Evolutionary conservation across 257 asterid species (phyloP).

Genomic region (Plantago elongata): DNA sequence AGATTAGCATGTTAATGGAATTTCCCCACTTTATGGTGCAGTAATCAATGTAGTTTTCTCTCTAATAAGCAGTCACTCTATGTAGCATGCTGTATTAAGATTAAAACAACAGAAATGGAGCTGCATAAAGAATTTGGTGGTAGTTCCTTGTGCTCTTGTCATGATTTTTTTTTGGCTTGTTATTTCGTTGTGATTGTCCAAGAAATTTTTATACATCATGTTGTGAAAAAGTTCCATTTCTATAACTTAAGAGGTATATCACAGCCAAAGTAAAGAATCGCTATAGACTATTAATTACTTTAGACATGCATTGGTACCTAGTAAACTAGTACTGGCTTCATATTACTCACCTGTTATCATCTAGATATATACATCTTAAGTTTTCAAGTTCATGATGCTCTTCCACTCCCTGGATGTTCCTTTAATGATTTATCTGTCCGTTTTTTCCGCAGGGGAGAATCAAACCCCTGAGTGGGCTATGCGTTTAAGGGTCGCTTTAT

Average conservation of each 20-base stretch:
- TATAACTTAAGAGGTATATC: neutral
- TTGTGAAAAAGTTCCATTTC: too few relatives aligned
- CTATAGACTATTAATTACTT: too few relatives aligned
- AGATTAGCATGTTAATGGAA: too few relatives aligned
- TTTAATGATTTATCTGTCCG: constrained; percentile 12
- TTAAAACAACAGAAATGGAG: neutral
- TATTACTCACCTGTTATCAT: neutral
- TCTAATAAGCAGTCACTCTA: constrained; percentile 5
- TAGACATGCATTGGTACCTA: neutral
- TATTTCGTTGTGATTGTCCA: neutral
- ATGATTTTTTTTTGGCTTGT: neutral
- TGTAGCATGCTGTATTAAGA: constrained; percentile 9
- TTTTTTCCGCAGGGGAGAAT: constrained; percentile 70
- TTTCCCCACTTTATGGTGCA: neutral
- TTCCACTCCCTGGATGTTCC: constrained; percentile 7
- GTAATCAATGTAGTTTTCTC: neutral
- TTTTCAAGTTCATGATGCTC: constrained; percentile 10
- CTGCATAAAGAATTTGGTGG: constrained; percentile 9
- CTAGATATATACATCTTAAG: neutral
- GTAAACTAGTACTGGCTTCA: neutral
- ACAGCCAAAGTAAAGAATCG: too few relatives aligned
- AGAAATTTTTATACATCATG: neutral
- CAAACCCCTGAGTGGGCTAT: constrained; percentile 99
- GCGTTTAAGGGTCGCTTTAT: constrained; percentile 94
- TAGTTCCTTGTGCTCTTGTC: constrained; percentile 1